Percentiles rank a stretch among this genome's conserved stretches.
These are phyloP conservation scores for Rauvolfia tetraphylla DNA, from an alignment of 257 asterid species.

Conservation along the genomic window DNA sequence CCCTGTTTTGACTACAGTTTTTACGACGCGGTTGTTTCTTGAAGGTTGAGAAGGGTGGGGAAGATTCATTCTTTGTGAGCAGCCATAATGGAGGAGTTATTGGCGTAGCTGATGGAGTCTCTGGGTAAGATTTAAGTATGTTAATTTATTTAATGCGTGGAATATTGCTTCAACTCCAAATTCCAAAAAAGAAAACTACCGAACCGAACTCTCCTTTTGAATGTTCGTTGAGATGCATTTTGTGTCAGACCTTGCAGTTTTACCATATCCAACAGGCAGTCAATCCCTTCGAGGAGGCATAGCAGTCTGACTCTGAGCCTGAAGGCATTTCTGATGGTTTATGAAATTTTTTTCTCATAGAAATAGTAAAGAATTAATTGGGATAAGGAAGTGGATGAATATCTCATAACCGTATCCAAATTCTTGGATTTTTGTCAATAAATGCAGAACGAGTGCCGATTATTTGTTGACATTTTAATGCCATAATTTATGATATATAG, in stretches of 20 bases:
- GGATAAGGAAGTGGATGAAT: not conserved
- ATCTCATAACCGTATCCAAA: not conserved
- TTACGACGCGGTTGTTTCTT: not conserved
- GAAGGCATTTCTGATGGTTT: not conserved
- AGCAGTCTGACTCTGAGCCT: not conserved
- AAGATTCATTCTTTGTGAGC: slow-evolving; percentile 82
- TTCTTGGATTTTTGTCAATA: not conserved
- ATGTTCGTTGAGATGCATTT: not conserved
- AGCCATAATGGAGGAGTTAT: slow-evolving; percentile 62
- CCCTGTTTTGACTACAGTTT: not conserved
- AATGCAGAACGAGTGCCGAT: not conserved
- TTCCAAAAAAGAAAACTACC: no score
- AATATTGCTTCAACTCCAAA: not conserved
- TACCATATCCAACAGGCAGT: not conserved
- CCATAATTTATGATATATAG: not conserved
- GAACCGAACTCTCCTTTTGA: no score
- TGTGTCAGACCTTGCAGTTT: not conserved
- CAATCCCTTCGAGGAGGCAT: not conserved
- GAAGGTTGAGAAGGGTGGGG: slow-evolving; percentile 88
- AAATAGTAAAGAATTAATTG: not conserved
- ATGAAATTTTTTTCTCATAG: not conserved
- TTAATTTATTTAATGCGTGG: not conserved
- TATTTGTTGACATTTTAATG: not conserved
- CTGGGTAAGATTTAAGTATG: slow-evolving; percentile 47
- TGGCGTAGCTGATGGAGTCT: slow-evolving; percentile 94